Evolutionary conservation across 768 basidiomycete species (phyloP), one percentile per base, ranked within the genome.

Genomic region (Russula vinacea): DNA sequence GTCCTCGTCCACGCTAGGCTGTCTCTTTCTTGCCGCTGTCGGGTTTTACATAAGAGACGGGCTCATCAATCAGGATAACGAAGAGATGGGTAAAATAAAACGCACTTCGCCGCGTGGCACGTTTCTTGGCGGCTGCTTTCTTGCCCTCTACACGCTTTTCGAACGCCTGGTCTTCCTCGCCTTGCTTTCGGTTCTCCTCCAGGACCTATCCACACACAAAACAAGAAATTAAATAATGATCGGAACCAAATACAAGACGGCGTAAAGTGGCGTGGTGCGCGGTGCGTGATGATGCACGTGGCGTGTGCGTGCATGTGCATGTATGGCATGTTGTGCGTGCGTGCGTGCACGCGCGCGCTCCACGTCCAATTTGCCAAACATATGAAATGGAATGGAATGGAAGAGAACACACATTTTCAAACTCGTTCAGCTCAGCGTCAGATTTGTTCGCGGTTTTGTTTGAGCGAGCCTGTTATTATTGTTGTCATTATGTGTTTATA

Each of bases 391-490:
- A 35, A n/a, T n/a, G n/a, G 14, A 33, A 24, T 37, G 50, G 42
- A 35, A 51, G 26, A 17, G 2, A 45, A 71, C 78, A 35, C 65
- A 91, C 94, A 71, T 81, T 80, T 74, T 98, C 94, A 71, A 99
- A 99, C 76, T 99, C 96, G 67, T 95, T 89, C 53, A 98, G 77
- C 70, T 98, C 96, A 0, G 88, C 83, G 68, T 97, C 95, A 3
- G 94, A 92, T 74, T 97, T 98, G 73, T 88, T 92, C 67, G 90
- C 85, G 39, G 87, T 88, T 76, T 97, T 98, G 76, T 96, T 96
- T 37, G 84, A 76, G n/a, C 93, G 83, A 40, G 93, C 92, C 88
- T 90, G 64, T 10, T 47, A 8, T 13, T 24, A 6, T 16, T 16
- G 2, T 11, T 4, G 26, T 16, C 3, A 29, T 26, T 16, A 16